Base-by-base conservation (phyloP, 108 stramenopile species). In the Skeletonema menzelii region DNA sequence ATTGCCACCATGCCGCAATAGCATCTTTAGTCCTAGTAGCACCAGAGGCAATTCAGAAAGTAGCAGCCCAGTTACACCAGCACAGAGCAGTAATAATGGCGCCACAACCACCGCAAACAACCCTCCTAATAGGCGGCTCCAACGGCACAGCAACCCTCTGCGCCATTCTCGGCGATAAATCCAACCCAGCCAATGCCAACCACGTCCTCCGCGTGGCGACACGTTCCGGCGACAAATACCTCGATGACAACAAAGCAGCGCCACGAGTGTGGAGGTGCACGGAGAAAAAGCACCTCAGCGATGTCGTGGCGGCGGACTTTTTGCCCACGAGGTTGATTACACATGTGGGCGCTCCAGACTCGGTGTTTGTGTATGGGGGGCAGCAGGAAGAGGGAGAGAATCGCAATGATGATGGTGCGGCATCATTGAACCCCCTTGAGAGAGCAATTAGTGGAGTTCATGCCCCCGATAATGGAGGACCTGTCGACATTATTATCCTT, bases 91-190 rank as follows among this genome's bases (percentile, higher is more conserved):
- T 22, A 22, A 53, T 0, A 22, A 53, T 22, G 22, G 8, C 73
- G 11, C 5, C 37, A 4, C 30, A 56, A 22, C 32, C 69, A 12
- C 12, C 35, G 5, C 81, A 82, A 64, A 82, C 81, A 20, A 82
- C 81, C 66, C 77, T 82, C 76, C 72, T 82, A n/a, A 59, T 82
- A 28, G 81, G 81, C 56, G 81, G 81, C 17, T 82, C 81, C 60
- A 82, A 82, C 81, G 81, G 81, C 71, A 82, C 81, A 24, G 53
- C 81, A 55, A 82, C 81, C 58, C 81, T 82, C 42, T 67, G 63
- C 65, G 70, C 81, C 42, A 77, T 82, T 35, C 65, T 82, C 47
- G 71, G 81, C 44, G 81, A 82, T 27, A 72, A 69, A 56, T 82
- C 81, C 76, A 78, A 82, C 65, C 65, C 81, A 15, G 20, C 20